These are phyloP conservation scores for Aristolochia fimbriata DNA, from an alignment of 164 flowering plant genomes.

Conservation along the genomic window DNA sequence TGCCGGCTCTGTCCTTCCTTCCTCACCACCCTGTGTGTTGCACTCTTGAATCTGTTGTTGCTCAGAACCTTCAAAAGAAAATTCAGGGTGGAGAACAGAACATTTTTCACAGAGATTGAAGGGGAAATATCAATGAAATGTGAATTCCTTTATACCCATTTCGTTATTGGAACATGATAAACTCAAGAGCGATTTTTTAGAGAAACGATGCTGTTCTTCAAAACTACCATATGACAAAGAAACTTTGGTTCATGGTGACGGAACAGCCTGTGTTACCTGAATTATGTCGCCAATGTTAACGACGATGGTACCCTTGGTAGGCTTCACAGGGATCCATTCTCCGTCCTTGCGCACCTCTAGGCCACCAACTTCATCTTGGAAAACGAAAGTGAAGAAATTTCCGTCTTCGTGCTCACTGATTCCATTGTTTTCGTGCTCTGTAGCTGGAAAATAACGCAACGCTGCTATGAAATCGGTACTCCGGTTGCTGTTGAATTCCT, in stretches of 20 bases:
- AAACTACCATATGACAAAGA: no score
- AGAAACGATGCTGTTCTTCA: no score
- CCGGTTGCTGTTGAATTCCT: constrained; percentile 35
- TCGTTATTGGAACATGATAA: no score
- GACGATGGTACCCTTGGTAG: constrained; percentile 34
- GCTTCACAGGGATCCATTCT: constrained; percentile 37
- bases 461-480: constrained; percentile 42
- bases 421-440: constrained; percentile 27
- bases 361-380: constrained; percentile 50
- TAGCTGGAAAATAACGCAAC: constrained; percentile 34
- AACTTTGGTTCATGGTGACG: no score
- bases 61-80: constrained; percentile 18
- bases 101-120: no score
- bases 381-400: constrained; percentile 35
- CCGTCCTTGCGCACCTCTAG: constrained; percentile 45
- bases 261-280: constrained; percentile 33
- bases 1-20: constrained; percentile 22
- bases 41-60: constrained; percentile 48
- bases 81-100: not conserved
- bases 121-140: no score
- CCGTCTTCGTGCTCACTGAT: constrained; percentile 36
- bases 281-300: constrained; percentile 72
- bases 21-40: constrained; percentile 45
- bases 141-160: no score
- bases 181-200: no score